Evolutionary conservation across 202 grass and related monocot genomes (phyloP), one percentile per base, ranked within the genome.

Genomic region (Saccharum hybrid): DNA sequence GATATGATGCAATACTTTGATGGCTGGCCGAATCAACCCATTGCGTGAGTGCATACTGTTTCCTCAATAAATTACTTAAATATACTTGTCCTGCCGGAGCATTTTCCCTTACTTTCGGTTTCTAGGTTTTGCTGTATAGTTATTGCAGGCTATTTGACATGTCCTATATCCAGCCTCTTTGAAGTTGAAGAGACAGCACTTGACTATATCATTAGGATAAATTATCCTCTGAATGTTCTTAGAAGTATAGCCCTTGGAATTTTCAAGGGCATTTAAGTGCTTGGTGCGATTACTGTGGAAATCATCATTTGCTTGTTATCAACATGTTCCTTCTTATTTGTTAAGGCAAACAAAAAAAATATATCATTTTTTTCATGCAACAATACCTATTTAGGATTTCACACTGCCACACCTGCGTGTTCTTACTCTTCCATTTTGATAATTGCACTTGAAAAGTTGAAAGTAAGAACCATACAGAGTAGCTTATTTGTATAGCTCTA

Each of bases 21-120:
- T 75, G 86, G 87, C 65, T 99, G 96, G 96, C 96, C 96, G 1
- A 86, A 90, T 77, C 96, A 99, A 88, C 66, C 85, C 28, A 31
- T 99, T 60, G 73, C 72, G 95, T 97, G 74, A 92, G 85, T 93
- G 60, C 26, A 71, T 63, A 81, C 51, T 66, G 42, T 77, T 63
- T 63, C 48, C 54, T 84, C 14, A 10, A 51, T 74, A 70, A 33
- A 68, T 74, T 80, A 26, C 26, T 30, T 7, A 76, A 54, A 15
- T 63, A 1, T 69, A 37, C 28, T n/a, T 33, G 28, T 82, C 36
- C 33, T 57, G 22, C 28, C 5, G 7, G 26, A 64, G 7, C 6
- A 65, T 65, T 77, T 57, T 1, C 19, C 43, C 28, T 69, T 40
- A 63, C 6, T 64, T 33, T 54, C 8, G 3, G n/a, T n/a, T 39